phyloP scores from a whole-genome alignment of 495 filamentous ascomycete species.

The Parachaetomium inaequale region DNA sequence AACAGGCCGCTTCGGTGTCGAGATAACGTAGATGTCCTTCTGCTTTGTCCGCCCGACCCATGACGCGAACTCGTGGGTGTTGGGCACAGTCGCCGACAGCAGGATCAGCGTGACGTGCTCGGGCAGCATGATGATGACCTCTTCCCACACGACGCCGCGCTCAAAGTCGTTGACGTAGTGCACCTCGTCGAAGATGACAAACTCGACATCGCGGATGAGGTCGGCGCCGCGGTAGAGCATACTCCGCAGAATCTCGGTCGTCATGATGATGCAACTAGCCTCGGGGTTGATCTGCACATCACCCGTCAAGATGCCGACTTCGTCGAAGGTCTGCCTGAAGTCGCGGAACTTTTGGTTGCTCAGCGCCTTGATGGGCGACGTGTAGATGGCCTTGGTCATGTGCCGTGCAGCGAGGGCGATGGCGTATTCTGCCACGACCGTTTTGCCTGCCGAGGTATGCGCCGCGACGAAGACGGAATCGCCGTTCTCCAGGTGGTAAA shows the following conservation, averaged over 20 bases:
- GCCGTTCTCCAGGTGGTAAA: constrained; percentile 93
- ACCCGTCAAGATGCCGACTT: constrained; percentile 94
- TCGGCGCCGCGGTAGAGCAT: constrained; percentile 98
- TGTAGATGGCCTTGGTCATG: constrained; percentile 99
- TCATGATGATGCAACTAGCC: constrained; percentile 98
- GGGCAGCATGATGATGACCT: constrained; percentile 99
- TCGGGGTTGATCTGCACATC: constrained; percentile 98
- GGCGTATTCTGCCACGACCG: constrained; percentile 95
- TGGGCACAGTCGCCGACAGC: constrained; percentile 93
- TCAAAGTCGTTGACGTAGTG: constrained; percentile 99
- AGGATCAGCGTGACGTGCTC: constrained; percentile 94
- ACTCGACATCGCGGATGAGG: constrained; percentile 94
- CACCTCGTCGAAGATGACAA: constrained; percentile 98
- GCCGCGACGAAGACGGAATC: constrained; percentile 99
- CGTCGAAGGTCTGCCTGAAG: constrained; percentile 82
- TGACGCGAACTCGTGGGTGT: constrained; percentile 95
- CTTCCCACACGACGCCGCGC: constrained; percentile 97
- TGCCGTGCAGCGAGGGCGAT: constrained; percentile 93
- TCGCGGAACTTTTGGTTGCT: constrained; percentile 99
- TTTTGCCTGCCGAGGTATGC: constrained; percentile 97
- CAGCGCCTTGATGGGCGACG: constrained; percentile 95
- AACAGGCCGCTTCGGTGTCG: constrained; percentile 90
- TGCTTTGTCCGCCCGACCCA: constrained; percentile 98
- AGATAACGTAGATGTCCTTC: constrained; percentile 98
- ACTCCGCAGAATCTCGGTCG: constrained; percentile 93